Base-by-base conservation (phyloP, 73 alveolate species). In the Breviolum minutum region DNA sequence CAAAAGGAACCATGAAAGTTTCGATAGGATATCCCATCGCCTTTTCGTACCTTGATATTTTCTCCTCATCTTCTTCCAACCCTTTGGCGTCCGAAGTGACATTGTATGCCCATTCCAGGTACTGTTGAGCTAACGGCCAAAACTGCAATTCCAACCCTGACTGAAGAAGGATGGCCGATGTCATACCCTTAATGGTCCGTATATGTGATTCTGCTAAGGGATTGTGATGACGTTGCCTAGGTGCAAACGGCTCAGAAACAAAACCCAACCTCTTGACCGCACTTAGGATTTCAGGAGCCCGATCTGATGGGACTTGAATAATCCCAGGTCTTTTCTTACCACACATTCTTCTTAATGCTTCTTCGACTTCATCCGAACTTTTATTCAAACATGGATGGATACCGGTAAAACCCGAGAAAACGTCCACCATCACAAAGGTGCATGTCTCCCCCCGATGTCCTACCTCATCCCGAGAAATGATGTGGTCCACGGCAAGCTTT, bases 91-190 rank as follows among this genome's bases (percentile, higher is more conserved):
- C 22, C 0, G 54, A 12, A 32, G 95, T 87, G 8, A 70, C 64
- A 20, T 87, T 87, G 62, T 70, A 87, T 22, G 30, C 29, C 82
- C 74, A 87, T 7, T 54, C 95, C 27, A 87, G 54, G 66, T 70
- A 87, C 30, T 32, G 26, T 64, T 87, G 95, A n/a, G 95, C 95
- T 9, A 24, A 27, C 16, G 54, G 54, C 95, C 95, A 87, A 32
- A n/a, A 40, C 48, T 40, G 62, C 10, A 11, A 32, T 9, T n/a
- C 64, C 66, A 87, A 11, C 0, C 95, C 95, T 20, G 95, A 87
- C 8, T 87, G 95, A 26, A 87, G 24, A 12, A 87, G 40, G 62
- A 87, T 13, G 10, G 95, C 11, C 29, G 83, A 30, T 5, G 95
- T 87, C 66, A 69, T 70, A 17, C 76, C 82, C 22, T 87, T 87